Conservation (phyloP, 208 protist genomes). For the Acanthamoeba comandoni region DNA sequence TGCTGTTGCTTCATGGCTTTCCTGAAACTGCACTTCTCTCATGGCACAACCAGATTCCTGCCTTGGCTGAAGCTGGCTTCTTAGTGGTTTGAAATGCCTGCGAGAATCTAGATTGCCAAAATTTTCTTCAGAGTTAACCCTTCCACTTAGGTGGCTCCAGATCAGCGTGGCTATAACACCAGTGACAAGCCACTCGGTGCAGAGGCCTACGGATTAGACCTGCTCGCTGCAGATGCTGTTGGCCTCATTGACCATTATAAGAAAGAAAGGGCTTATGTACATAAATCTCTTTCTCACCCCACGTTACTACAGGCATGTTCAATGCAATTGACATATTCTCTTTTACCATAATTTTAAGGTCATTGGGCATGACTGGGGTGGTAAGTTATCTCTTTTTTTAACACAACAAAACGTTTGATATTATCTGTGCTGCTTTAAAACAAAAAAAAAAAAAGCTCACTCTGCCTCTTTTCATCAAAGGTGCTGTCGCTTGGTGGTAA, state of each 20-base stretch:
- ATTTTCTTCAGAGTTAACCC: too few relatives aligned
- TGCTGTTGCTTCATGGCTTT: conserved; percentile 26
- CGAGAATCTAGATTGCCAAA: too few relatives aligned
- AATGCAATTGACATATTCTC: not conserved
- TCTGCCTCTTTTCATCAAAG: too few relatives aligned
- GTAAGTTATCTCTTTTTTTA: too few relatives aligned
- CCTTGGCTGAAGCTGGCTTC: conserved; percentile 7
- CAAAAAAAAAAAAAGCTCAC: too few relatives aligned
- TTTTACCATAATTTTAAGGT: conserved; percentile 4
- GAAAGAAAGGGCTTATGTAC: not conserved
- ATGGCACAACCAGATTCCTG: conserved; percentile 38
- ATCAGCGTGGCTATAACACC: conserved; percentile 45
- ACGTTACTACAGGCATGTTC: not conserved
- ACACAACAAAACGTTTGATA: too few relatives aligned
- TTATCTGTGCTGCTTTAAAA: too few relatives aligned
- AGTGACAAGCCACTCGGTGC: conserved; percentile 12
- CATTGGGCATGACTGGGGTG: conserved; percentile 45
- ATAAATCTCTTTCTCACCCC: too few relatives aligned
- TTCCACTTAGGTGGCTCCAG: conserved; percentile 13
- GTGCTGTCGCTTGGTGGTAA: conserved; percentile 44
- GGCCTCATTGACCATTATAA: conserved; percentile 27
- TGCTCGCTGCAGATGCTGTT: conserved; percentile 17
- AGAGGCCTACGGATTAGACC: conserved; percentile 12
- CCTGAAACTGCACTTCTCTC: conserved; percentile 50
- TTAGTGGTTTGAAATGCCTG: conserved; percentile 34